Evolutionary conservation across 2,329 filamentous ascomycete species (phyloP).

Genomic region (Xylariales sp.): DNA sequence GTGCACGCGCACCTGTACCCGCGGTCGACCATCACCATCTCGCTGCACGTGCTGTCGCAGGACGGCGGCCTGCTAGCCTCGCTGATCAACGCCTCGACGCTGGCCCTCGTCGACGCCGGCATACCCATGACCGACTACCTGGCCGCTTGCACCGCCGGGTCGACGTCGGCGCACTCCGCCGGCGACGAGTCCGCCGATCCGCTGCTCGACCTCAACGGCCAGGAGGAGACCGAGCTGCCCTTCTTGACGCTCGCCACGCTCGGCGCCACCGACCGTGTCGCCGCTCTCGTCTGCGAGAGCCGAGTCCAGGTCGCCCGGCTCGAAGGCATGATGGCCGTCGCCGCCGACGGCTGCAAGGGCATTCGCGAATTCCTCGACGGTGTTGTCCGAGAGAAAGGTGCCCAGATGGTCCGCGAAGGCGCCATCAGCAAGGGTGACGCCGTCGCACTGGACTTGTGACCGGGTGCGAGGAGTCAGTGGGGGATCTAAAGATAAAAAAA

Average conservation of each 20-base stretch:
- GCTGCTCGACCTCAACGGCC: conserved; percentile 71
- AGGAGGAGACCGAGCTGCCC: conserved; percentile 84
- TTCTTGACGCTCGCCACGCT: conserved; percentile 82
- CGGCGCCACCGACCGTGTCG: conserved; percentile 69
- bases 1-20: conserved; percentile 87
- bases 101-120: conserved; percentile 90
- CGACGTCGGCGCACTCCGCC: conserved; percentile 61
- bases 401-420: conserved; percentile 56
- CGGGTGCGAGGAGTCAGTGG: too few relatives aligned
- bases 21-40: conserved; percentile 77
- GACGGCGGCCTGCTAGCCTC: conserved; percentile 89
- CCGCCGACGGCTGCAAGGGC: conserved; percentile 86
- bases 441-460: conserved; percentile 49
- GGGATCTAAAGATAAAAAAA: too few relatives aligned
- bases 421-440: conserved; percentile 43
- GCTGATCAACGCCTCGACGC: conserved; percentile 83
- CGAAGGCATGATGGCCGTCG: conserved; percentile 90
- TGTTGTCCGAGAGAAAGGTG: conserved; percentile 70
- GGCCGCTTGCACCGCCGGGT: conserved; percentile 81
- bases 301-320: conserved; percentile 76
- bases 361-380: conserved; percentile 76
- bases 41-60: conserved; percentile 81
- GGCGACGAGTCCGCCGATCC: conserved; percentile 71
- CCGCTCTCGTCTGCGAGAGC: conserved; percentile 80
- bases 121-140: conserved; percentile 94